Evolutionary conservation across 2,329 filamentous ascomycete genomes (phyloP).

Genomic region (Acephala macrosclerotiorum): DNA sequence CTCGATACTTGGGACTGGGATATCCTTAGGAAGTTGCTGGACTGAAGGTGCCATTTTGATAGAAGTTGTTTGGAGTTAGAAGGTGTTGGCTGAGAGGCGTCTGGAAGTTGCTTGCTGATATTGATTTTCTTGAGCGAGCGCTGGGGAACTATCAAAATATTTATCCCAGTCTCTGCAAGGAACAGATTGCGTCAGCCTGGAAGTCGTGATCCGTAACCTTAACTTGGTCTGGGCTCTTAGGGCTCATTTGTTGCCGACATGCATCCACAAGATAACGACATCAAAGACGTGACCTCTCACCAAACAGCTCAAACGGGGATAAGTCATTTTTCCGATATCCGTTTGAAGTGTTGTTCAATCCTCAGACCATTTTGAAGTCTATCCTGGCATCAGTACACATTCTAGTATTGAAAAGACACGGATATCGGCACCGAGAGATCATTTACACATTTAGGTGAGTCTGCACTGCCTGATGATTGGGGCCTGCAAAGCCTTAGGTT

Average conservation of each 20-base stretch:
- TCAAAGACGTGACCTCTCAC: slow-evolving; percentile 1
- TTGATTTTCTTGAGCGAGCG: neutral
- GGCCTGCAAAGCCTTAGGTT: slow-evolving; percentile 1
- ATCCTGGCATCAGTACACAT: neutral
- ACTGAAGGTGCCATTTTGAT: slow-evolving; percentile 31
- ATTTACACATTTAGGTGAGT: neutral
- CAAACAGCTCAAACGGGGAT: neutral
- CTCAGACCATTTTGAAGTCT: neutral
- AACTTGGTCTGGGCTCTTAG: neutral
- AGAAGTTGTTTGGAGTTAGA: neutral
- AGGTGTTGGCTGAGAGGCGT: neutral
- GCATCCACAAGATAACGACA: slow-evolving; percentile 3
- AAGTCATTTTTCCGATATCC: neutral
- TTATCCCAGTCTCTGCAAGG: neutral
- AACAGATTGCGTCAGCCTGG: neutral
- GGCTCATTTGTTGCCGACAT: neutral
- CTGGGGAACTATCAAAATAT: neutral
- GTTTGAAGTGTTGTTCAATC: slow-evolving; percentile 2
- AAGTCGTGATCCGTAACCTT: neutral
- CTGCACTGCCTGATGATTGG: neutral
- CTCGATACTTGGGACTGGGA: slow-evolving; percentile 10
- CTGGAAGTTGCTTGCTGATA: neutral
- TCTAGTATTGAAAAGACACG: neutral
- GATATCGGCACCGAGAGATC: slow-evolving; percentile 5
- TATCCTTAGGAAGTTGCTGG: slow-evolving; percentile 25